These are phyloP conservation scores for Apophysomyces variabilis DNA, from an alignment of 371 early-diverging fungal genomes.

Conservation along the genomic window DNA sequence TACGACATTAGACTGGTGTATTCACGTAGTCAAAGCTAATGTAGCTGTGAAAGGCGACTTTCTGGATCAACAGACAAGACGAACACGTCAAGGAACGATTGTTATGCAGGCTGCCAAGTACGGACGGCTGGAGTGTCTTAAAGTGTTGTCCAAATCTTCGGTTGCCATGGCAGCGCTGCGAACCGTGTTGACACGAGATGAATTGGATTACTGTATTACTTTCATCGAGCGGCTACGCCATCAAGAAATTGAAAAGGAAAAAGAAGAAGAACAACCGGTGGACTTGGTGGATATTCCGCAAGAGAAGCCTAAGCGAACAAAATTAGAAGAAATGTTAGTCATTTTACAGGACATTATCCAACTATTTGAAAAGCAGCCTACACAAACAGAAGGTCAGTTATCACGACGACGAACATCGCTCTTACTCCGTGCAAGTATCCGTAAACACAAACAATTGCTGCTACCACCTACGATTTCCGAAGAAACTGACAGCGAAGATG, in stretches of 20 bases:
- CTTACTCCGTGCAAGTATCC: neutral
- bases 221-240: neutral
- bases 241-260: constrained; percentile 3
- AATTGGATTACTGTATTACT: neutral
- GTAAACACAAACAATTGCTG: neutral
- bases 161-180: constrained; percentile 3
- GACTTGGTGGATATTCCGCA: neutral
- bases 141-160: constrained; percentile 9
- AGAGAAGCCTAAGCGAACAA: neutral
- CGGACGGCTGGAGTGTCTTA: constrained; percentile 14
- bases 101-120: constrained; percentile 20
- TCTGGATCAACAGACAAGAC: constrained; percentile 14
- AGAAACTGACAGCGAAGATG: neutral
- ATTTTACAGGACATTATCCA: constrained; percentile 1
- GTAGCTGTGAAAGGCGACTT: constrained; percentile 15
- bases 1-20: constrained; percentile 16
- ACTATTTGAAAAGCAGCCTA: neutral
- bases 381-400: neutral
- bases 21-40: constrained; percentile 12
- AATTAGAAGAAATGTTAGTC: neutral
- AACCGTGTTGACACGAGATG: constrained; percentile 4
- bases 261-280: neutral
- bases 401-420: neutral
- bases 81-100: constrained; percentile 12
- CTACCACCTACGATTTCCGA: neutral